Evolutionary conservation across 352 stramenopile species (phyloP), one percentile per base, ranked within the genome.

Genomic region (Globisporangium recalcitrans): DNA sequence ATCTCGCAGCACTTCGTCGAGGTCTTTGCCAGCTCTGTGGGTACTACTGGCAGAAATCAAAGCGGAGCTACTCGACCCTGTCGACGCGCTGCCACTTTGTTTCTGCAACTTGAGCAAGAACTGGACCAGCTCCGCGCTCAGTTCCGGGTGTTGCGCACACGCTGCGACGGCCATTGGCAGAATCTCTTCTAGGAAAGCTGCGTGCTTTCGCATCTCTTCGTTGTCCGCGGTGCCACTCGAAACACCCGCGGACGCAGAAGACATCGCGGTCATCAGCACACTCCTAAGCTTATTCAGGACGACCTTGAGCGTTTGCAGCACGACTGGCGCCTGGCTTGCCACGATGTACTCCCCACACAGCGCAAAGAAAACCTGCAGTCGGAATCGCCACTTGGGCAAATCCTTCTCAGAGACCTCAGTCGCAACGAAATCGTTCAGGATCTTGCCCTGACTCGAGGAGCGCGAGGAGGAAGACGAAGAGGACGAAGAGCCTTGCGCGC

Each of bases 101-200:
- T 81, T 81, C 57, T 89, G 80, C 52, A 89, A 38, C 63, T 87
- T 89, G 36, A 89, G 63, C 21, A 89, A 47, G 56, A 88, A 85
- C 73, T 89, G 80, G 8, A 83, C 73, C 1, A 89, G 67, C 49
- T 89, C 80, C 6, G 77, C 72, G 29, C 74, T 83, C 16, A 89
- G 68, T 19, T 87, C 77, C 4, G 68, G 68, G 22, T 87, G 78
- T 29, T 75, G 68, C 3, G 66, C 72, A 36, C 75, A 89, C 14
- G 73, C 75, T 9, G 73, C 64, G 11, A 82, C 77, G 27, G 80
- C 80, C 53, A 75, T 77, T 1, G 66, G 73, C 31, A 89, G 34
- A 11, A 89, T 65, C 13, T 77, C 66, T 5, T 72, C 58, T 21
- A 89, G 68, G 27, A 89, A 68, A 7, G 57, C 71, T 29, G 70